phyloP scores from a whole-genome alignment of 2,329 filamentous ascomycete genomes.

The Apiospora aurea region DNA sequence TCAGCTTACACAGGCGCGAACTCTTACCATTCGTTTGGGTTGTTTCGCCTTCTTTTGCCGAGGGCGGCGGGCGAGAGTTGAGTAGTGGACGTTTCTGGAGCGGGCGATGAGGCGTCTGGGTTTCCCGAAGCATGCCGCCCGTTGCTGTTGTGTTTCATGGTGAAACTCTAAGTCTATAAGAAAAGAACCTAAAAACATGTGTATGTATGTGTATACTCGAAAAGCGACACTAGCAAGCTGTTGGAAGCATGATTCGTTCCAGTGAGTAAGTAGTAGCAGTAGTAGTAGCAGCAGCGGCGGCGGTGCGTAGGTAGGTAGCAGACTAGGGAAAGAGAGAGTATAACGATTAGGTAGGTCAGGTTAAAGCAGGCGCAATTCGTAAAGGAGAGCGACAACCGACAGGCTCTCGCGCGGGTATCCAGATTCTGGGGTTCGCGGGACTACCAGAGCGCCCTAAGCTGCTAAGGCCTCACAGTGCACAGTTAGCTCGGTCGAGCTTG shows the following conservation, averaged over 20 bases:
- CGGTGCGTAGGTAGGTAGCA: background rate
- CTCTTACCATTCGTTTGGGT: constrained; percentile 24
- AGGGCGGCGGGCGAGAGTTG: constrained; percentile 11
- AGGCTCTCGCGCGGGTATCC: constrained; percentile 23
- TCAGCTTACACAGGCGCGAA: background rate
- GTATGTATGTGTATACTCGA: background rate
- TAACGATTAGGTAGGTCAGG: background rate
- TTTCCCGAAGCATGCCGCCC: background rate
- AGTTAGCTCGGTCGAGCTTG: background rate
- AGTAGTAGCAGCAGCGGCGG: background rate
- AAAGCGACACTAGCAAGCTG: constrained; percentile 9
- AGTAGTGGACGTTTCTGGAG: background rate
- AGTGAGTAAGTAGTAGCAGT: background rate
- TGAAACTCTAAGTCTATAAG: constrained; percentile 2
- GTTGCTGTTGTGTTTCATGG: background rate
- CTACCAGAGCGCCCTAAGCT: constrained; percentile 12
- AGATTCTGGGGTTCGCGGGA: constrained; percentile 23
- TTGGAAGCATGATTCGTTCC: background rate
- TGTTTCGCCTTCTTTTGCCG: constrained; percentile 23
- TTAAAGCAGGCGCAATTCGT: background rate
- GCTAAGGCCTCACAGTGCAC: background rate
- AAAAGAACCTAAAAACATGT: background rate
- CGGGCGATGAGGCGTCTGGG: constrained; percentile 10
- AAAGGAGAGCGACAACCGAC: constrained; percentile 24
- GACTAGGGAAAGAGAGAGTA: background rate